Evolutionary conservation across 140 eudicot species (phyloP).

Genomic region (Ambrosia hybrid): DNA sequence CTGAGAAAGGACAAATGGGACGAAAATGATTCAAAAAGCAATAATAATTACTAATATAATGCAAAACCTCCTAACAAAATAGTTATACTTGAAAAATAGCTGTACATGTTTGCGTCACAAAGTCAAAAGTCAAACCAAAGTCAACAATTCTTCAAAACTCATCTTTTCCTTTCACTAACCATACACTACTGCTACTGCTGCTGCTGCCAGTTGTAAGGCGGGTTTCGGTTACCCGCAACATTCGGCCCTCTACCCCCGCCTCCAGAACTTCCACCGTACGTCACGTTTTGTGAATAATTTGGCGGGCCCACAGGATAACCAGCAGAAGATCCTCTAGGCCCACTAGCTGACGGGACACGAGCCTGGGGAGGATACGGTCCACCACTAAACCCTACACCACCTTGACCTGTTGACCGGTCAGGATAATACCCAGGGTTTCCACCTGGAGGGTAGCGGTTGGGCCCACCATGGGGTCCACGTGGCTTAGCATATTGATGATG

Average conservation of each 20-base stretch:
- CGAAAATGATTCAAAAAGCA: not conserved
- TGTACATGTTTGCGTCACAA: conserved; percentile 27
- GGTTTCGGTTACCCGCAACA: conserved; percentile 69
- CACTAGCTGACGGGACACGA: conserved; percentile 56
- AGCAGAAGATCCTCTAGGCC: conserved; percentile 59
- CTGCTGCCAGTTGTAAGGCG: conserved; percentile 79
- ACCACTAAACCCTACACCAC: conserved; percentile 54
- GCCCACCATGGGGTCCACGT: conserved; percentile 78
- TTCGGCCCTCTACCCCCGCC: conserved; percentile 77
- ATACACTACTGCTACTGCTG: conserved; percentile 21
- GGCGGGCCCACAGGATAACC: conserved; percentile 66
- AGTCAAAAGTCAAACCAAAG: conserved; percentile 9
- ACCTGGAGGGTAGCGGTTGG: conserved; percentile 69
- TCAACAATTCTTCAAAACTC: conserved; percentile 21
- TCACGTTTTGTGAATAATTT: conserved; percentile 65
- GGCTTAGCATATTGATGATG: conserved; percentile 80
- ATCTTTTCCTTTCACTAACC: conserved; percentile 11
- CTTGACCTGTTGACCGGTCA: conserved; percentile 67
- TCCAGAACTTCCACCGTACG: conserved; percentile 66
- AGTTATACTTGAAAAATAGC: conserved; percentile 6
- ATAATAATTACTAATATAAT: not conserved
- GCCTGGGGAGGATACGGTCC: conserved; percentile 80
- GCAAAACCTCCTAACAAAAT: not conserved
- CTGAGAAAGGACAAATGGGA: not conserved
- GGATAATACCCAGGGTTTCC: conserved; percentile 83